Base-by-base conservation (phyloP, 768 basidiomycete species). In the Dioszegia hungarica region DNA sequence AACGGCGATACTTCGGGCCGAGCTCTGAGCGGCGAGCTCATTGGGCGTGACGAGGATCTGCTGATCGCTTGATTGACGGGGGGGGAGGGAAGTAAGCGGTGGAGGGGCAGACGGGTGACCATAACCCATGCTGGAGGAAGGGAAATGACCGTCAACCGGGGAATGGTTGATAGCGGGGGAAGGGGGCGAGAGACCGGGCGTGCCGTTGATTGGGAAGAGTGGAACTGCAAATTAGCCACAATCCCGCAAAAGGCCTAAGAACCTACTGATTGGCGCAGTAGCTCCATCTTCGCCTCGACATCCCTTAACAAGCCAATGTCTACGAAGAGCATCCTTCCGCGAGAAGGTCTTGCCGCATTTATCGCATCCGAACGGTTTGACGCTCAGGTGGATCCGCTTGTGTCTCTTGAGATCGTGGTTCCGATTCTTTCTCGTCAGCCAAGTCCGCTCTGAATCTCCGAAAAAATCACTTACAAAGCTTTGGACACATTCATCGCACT, bases 341-440 rank as follows among this genome's bases (percentile, higher is more conserved):
- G 77, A 76, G 60, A 78, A 77, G 15, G 72, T 69, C 61, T 76
- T 78, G 36, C 73, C 71, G 52, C 77, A 78, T 54, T 72, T 70
- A 49, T 67, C 67, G 53, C 77, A 78, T 1, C 67, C 66, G 47
- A 74, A 78, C 20, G 77, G 75, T 56, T 78, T 78, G 43, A 76
- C 69, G 25, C 60, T 68, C 24, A 77, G 59, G 45, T 78, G 77
- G 14, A 78, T 76, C 41, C 73, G 60, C 62, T 74, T 73, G 56
- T 77, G 76, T 37, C 77, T 63, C 50, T 78, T 78, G 47, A 77
- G 49, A 54, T 78, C 77, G 57, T 78, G 77, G 53, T 77, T 77
- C 12, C 77, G 74, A 62, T 77, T 77, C 74, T 73, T 44, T 31
- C 4, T 24, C 28, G 44, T 47, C 40, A 59, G 48, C 40, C 20